Conservation (phyloP, 345 rosid genomes). For the Eutrema japonicum region DNA sequence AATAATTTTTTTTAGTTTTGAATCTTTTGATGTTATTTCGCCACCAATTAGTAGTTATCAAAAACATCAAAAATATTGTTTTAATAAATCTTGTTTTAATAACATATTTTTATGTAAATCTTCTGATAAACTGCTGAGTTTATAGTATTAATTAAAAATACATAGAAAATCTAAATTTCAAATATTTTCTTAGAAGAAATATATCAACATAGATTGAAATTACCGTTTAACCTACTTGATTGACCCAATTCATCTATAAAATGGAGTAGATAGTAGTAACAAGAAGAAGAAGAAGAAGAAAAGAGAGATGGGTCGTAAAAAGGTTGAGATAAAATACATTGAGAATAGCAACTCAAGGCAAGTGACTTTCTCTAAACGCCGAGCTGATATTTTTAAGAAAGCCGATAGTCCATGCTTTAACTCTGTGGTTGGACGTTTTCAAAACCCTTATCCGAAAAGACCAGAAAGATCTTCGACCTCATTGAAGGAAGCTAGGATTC, state of each 20-base stretch:
- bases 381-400: slow-evolving; percentile 48
- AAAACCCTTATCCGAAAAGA: not conserved
- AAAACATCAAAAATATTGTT: no score
- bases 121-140: no score
- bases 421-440: slow-evolving; percentile 31
- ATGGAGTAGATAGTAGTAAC: not conserved
- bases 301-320: slow-evolving; percentile 43
- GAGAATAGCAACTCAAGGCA: slow-evolving; percentile 44
- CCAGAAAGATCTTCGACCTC: not conserved
- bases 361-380: slow-evolving; percentile 51
- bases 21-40: not conserved
- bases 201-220: not conserved
- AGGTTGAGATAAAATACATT: slow-evolving; percentile 51
- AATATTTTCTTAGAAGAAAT: not conserved
- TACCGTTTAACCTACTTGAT: not conserved
- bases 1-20: not conserved
- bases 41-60: not conserved
- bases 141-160: no score
- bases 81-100: no score
- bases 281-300: not conserved
- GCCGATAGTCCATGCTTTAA: slow-evolving; percentile 53
- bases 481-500: not conserved
- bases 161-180: no score
- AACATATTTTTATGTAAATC: no score
- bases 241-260: not conserved